Conservation (phyloP, 2,329 filamentous ascomycete genomes). For the Cytospora piceae region DNA sequence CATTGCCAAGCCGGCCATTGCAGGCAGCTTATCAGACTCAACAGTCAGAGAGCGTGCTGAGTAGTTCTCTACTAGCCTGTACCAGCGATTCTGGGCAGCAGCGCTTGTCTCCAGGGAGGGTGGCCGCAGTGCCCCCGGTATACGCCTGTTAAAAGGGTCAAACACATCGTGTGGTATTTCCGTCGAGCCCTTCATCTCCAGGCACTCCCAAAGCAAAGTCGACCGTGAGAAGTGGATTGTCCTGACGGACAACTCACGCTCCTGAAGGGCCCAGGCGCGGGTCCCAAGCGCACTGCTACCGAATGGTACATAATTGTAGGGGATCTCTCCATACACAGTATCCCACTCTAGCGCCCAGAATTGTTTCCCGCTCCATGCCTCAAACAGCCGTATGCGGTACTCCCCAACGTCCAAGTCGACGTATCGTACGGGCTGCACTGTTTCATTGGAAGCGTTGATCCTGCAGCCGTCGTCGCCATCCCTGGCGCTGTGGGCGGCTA, state of each 20-base stretch:
- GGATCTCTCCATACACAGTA: conserved; percentile 2
- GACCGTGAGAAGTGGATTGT: conserved; percentile 25
- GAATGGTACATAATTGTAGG: neutral
- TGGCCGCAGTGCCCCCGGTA: neutral
- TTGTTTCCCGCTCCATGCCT: neutral
- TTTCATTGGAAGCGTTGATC: neutral
- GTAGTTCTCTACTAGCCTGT: conserved; percentile 19
- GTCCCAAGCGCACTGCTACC: conserved; percentile 13
- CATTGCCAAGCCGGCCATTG: conserved; percentile 12
- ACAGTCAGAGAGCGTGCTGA: conserved; percentile 15
- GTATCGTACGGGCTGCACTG: neutral
- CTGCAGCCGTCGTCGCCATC: conserved; percentile 16
- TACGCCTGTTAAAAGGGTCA: neutral
- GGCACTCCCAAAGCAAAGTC: conserved; percentile 30
- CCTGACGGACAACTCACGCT: conserved; percentile 25
- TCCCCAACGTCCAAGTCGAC: neutral
- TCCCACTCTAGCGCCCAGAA: neutral
- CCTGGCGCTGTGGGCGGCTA: conserved; percentile 25
- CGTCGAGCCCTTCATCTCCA: conserved; percentile 8
- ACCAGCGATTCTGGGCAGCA: conserved; percentile 6
- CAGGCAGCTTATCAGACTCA: conserved; percentile 15
- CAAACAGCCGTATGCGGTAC: conserved; percentile 2
- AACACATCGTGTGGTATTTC: conserved; percentile 9
- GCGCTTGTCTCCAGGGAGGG: neutral
- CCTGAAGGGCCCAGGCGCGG: conserved; percentile 31